A percentile compares a stretch with the other conserved stretches of the same genome.
These are phyloP conservation scores for Sambucus nigra DNA, from an alignment of 129 eudicot species.

Conservation along the genomic window DNA sequence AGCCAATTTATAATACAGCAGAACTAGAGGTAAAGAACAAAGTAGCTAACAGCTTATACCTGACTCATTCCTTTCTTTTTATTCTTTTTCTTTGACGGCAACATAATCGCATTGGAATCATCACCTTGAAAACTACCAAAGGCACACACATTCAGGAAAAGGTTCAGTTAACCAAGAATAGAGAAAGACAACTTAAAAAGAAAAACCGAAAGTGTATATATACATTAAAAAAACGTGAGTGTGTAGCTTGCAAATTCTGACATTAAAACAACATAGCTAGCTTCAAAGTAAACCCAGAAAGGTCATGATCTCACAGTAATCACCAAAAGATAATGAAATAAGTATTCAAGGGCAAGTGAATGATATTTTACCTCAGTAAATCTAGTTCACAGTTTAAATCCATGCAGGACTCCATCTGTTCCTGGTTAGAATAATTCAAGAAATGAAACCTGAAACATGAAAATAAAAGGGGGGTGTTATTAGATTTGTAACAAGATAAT, in stretches of 20 bases:
- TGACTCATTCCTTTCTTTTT: constrained; percentile 27
- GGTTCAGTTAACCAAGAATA: background rate
- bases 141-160: background rate
- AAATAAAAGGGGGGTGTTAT: no score
- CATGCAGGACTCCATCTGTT: background rate
- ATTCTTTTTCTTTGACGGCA: constrained; percentile 49
- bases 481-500: no score
- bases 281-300: background rate
- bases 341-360: background rate
- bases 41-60: constrained; percentile 17
- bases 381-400: constrained; percentile 2
- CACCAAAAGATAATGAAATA: background rate
- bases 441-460: background rate
- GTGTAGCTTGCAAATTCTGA: background rate
- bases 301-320: background rate
- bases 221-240: background rate
- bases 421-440: background rate
- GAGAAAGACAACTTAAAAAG: background rate
- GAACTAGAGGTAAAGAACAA: background rate
- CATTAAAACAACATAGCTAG: background rate
- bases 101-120: constrained; percentile 44
- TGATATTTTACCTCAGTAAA: background rate
- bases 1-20: background rate
- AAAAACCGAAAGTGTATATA: background rate
- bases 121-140: constrained; percentile 27